Evolutionary conservation across 139 green algal species (phyloP).

Genomic region (Volvox reticuliferus): DNA sequence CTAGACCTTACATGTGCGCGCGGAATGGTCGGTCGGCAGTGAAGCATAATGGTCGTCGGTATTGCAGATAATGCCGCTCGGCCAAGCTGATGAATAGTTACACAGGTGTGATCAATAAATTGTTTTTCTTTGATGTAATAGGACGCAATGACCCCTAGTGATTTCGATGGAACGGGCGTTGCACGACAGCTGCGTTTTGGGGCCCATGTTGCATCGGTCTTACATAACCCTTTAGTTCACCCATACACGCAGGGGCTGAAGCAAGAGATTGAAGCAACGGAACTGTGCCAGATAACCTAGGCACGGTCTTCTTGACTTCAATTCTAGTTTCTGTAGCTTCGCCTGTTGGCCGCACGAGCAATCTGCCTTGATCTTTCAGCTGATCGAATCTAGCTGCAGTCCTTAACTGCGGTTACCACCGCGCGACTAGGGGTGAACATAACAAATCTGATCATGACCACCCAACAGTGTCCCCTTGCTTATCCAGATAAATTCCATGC

Average conservation of each 20-base stretch:
- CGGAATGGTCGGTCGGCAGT: neutral
- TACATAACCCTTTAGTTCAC: too few species aligned
- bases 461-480: conserved; percentile 48
- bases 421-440: neutral
- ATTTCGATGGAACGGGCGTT: too few species aligned
- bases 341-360: neutral
- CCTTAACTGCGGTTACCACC: neutral
- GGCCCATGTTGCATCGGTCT: too few species aligned
- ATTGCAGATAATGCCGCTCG: too few species aligned
- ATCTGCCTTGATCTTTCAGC: neutral
- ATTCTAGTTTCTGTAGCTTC: conserved; percentile 1
- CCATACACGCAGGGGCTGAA: too few species aligned
- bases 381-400: neutral
- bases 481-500: conserved; percentile 77
- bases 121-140: too few species aligned
- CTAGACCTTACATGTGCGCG: neutral
- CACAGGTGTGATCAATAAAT: too few species aligned
- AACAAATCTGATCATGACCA: neutral
- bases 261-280: too few species aligned
- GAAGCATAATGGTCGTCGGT: neutral
- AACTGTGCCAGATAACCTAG: too few species aligned
- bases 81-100: too few species aligned
- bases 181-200: too few species aligned
- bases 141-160: too few species aligned
- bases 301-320: neutral